Conservation (phyloP, 495 filamentous ascomycete species). For the Penicillium crystallinum region DNA sequence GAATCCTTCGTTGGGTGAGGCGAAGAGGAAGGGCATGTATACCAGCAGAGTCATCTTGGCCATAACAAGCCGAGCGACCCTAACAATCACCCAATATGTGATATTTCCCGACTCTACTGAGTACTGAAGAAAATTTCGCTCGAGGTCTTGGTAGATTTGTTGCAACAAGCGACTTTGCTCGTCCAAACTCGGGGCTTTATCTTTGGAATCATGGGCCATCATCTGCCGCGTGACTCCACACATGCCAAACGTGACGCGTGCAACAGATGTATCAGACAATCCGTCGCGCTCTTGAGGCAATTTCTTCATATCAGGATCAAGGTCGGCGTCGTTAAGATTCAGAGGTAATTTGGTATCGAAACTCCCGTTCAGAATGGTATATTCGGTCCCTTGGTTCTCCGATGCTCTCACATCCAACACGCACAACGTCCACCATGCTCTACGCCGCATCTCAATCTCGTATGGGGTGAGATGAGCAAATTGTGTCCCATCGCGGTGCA, state of each 20-base stretch:
- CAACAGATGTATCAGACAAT: conserved; percentile 72
- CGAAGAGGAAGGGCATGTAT: conserved; percentile 40
- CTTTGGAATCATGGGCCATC: conserved; percentile 40
- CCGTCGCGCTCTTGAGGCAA: conserved; percentile 52
- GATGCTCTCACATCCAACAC: conserved; percentile 72
- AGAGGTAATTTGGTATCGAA: conserved; percentile 68
- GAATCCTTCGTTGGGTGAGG: conserved; percentile 25
- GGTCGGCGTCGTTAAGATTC: conserved; percentile 74
- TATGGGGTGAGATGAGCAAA: conserved; percentile 53
- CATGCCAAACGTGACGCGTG: conserved; percentile 44
- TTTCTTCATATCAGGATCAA: conserved; percentile 55
- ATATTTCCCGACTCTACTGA: conserved; percentile 33
- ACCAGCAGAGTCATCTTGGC: conserved; percentile 45
- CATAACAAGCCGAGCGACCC: conserved; percentile 31
- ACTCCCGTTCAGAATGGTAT: conserved; percentile 52
- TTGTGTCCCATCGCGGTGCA: conserved; percentile 67
- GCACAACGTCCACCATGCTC: conserved; percentile 72
- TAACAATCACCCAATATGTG: conserved; percentile 40
- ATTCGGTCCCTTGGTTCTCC: conserved; percentile 65
- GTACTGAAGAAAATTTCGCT: conserved; percentile 41
- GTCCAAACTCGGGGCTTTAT: conserved; percentile 25
- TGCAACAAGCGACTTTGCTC: conserved; percentile 42
- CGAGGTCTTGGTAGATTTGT: conserved; percentile 35
- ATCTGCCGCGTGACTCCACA: conserved; percentile 43
- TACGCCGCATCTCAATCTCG: conserved; percentile 67